These are phyloP conservation scores for Phytopythium delawarense DNA, from an alignment of 352 stramenopile genomes.

Conservation along the genomic window DNA sequence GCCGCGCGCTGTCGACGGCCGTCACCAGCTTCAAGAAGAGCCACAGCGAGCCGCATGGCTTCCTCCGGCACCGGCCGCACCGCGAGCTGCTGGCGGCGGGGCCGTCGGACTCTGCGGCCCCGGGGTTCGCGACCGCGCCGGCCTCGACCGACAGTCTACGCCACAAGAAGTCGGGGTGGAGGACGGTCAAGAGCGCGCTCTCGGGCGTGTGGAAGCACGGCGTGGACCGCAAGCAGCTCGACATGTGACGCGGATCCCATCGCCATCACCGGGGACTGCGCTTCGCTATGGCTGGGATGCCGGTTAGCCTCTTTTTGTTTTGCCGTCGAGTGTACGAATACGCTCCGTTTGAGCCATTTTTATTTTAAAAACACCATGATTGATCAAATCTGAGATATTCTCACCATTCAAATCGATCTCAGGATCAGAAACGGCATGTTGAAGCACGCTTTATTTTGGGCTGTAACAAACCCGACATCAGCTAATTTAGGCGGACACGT, in stretches of 20 bases:
- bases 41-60: neutral
- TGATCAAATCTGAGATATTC: too few species aligned
- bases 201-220: constrained; percentile 6
- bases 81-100: neutral
- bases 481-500: too few species aligned
- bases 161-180: constrained; percentile 6
- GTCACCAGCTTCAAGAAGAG: constrained; percentile 6
- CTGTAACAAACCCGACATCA: too few species aligned
- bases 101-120: neutral
- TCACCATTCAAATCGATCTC: too few species aligned
- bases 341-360: neutral
- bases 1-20: constrained; percentile 5
- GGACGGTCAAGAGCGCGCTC: constrained; percentile 5
- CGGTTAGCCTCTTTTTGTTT: constrained; percentile 1
- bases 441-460: too few species aligned
- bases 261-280: neutral
- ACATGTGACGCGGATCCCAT: neutral
- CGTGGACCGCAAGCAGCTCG: constrained; percentile 4
- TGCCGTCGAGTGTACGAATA: constrained; percentile 2
- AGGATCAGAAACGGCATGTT: neutral
- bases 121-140: neutral
- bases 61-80: neutral
- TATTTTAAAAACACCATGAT: neutral
- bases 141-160: neutral
- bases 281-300: neutral